These are phyloP conservation scores for Vanrija humicola DNA, from an alignment of 1,284 basidiomycete species.

Conservation along the genomic window DNA sequence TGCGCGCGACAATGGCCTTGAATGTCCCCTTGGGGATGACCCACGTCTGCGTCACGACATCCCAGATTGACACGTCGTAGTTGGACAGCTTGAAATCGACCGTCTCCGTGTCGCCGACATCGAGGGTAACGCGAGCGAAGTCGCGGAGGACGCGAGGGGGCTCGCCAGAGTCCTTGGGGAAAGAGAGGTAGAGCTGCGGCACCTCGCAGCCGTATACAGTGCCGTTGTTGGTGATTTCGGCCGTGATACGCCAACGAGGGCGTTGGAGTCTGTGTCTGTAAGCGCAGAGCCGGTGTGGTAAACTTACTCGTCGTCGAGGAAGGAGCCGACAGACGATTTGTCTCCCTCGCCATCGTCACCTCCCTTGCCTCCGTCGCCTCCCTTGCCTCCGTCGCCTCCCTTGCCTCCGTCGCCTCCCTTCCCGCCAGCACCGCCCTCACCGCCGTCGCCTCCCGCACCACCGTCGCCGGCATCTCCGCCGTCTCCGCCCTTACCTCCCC, in stretches of 20 bases:
- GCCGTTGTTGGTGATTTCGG: slow-evolving; percentile 52
- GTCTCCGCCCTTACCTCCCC: neutral
- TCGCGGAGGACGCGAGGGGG: slow-evolving; percentile 47
- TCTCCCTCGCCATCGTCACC: neutral
- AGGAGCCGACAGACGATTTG: no score
- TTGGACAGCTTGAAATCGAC: slow-evolving; percentile 42
- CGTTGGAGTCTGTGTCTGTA: slow-evolving; percentile 34
- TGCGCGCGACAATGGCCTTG: slow-evolving; percentile 31
- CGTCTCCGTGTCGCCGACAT: slow-evolving; percentile 33
- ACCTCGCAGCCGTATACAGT: slow-evolving; percentile 48
- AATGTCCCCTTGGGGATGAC: slow-evolving; percentile 45
- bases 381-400: neutral
- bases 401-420: neutral
- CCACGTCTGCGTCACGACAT: slow-evolving; percentile 46
- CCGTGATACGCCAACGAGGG: slow-evolving; percentile 42
- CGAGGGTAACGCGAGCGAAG: slow-evolving; percentile 43
- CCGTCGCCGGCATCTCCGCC: neutral
- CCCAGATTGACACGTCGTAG: slow-evolving; percentile 51
- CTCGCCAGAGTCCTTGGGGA: slow-evolving; percentile 44
- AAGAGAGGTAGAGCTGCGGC: slow-evolving; percentile 47
- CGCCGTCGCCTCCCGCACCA: slow-evolving; percentile 4
- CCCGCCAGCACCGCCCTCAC: neutral
- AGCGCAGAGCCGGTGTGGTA: neutral
- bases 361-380: slow-evolving; percentile 18
- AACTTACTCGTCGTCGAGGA: no score